phyloP scores from a whole-genome alignment of 768 basidiomycete genomes.

The Rhodotorula diobovata region DNA sequence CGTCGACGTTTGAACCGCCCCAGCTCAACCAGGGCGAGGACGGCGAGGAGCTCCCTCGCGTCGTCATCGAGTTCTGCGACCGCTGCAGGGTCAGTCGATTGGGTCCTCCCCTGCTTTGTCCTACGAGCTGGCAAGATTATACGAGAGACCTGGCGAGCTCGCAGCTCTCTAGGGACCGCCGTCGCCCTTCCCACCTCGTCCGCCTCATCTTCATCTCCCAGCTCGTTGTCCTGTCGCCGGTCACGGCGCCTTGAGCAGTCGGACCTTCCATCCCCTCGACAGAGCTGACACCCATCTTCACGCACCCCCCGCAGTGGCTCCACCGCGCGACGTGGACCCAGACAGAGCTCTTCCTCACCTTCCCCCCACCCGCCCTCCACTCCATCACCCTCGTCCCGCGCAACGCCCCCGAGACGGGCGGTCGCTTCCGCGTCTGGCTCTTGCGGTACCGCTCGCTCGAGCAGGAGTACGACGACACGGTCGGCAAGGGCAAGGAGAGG shows the following conservation, averaged over 20 bases:
- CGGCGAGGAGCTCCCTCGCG: conserved; percentile 34
- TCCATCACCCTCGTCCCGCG: conserved; percentile 48
- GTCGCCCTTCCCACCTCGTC: background rate
- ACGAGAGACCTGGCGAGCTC: background rate
- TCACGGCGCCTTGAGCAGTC: too few species aligned
- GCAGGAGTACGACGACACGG: background rate
- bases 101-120: too few species aligned
- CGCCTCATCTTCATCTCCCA: background rate
- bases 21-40: background rate
- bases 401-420: conserved; percentile 48
- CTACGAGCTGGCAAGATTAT: too few species aligned
- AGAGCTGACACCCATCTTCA: background rate
- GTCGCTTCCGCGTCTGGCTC: conserved; percentile 50
- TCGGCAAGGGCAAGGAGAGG: background rate
- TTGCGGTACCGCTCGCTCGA: conserved; percentile 15
- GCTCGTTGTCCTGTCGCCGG: too few species aligned
- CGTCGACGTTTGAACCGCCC: conserved; percentile 12
- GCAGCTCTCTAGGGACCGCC: background rate
- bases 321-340: conserved; percentile 50
- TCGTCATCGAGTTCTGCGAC: conserved; percentile 51
- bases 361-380: conserved; percentile 44
- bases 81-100: conserved; percentile 47
- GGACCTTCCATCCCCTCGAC: too few species aligned
- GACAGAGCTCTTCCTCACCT: conserved; percentile 51
- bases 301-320: conserved; percentile 43